These are phyloP conservation scores for Pseudoneurospora amorphoporcata DNA, from an alignment of 495 filamentous ascomycete species.

Conservation along the genomic window DNA sequence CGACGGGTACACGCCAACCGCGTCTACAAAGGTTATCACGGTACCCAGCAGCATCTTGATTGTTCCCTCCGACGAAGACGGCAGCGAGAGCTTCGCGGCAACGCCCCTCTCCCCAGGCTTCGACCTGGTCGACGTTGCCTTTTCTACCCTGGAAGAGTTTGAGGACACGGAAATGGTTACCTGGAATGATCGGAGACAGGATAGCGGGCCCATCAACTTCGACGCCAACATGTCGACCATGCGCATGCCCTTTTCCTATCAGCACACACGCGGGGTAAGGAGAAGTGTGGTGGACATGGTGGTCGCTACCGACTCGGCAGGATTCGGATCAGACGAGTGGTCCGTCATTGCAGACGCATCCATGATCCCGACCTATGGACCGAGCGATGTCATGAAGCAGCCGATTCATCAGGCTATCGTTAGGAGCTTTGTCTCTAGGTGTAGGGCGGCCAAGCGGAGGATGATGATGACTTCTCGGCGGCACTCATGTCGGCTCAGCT, in stretches of 20 bases:
- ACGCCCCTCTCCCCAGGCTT: not conserved
- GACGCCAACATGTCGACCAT: constrained; percentile 5
- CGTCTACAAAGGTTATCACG: not conserved
- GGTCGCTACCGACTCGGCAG: not conserved
- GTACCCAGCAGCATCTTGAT: not conserved
- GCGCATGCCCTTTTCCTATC: constrained; percentile 10
- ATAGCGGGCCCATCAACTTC: not conserved
- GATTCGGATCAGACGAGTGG: constrained; percentile 8
- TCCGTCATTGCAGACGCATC: constrained; percentile 12
- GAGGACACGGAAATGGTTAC: not conserved
- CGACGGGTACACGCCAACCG: not conserved
- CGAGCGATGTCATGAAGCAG: constrained; percentile 8
- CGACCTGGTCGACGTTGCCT: not conserved
- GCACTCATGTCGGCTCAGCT: not conserved
- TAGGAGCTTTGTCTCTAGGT: constrained; percentile 4
- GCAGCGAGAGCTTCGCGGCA: not conserved
- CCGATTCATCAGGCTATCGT: constrained; percentile 3
- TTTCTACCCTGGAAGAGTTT: not conserved
- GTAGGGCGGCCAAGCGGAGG: constrained; percentile 6
- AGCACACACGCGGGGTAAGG: not conserved
- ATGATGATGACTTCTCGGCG: constrained; percentile 3
- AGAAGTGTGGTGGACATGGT: not conserved
- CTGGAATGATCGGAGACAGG: not conserved
- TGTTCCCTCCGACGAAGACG: constrained; percentile 1
- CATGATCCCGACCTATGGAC: constrained; percentile 14